Conservation (phyloP, 306 rosid genomes). For the Dryas octopetala region DNA sequence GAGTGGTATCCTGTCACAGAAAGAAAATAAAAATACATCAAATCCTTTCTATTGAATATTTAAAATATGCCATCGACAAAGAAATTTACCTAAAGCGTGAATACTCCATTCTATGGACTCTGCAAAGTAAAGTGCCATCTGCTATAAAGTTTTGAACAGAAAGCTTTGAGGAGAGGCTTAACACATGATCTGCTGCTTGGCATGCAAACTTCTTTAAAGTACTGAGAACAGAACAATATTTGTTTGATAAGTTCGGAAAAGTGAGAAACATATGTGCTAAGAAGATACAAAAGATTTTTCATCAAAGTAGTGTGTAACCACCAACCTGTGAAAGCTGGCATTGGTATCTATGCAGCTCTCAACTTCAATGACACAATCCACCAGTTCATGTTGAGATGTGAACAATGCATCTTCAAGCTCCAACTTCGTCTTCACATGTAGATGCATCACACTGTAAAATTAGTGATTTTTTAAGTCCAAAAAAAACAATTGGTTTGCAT, state of each 20-base stretch:
- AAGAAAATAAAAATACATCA: conserved; percentile 6
- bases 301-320: conserved; percentile 20
- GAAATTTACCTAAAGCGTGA: conserved; percentile 62
- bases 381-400: conserved; percentile 49
- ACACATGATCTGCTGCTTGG: conserved; percentile 55
- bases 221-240: conserved; percentile 41
- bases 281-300: background rate
- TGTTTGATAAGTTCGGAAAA: background rate
- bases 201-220: conserved; percentile 52
- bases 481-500: conserved; percentile 14
- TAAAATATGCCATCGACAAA: conserved; percentile 7
- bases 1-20: conserved; percentile 63
- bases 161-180: conserved; percentile 39
- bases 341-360: conserved; percentile 78
- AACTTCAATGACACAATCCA: conserved; percentile 73
- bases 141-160: conserved; percentile 34
- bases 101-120: conserved; percentile 56
- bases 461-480: conserved; percentile 27
- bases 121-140: conserved; percentile 38
- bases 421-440: conserved; percentile 61
- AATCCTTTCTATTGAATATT: conserved; percentile 6
- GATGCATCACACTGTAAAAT: conserved; percentile 70
- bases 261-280: conserved; percentile 13
- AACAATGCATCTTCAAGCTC: conserved; percentile 68
- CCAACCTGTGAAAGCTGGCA: conserved; percentile 83